Base-by-base conservation (phyloP, 2,329 filamentous ascomycete species). In the Sordariomycetes sp. region DNA sequence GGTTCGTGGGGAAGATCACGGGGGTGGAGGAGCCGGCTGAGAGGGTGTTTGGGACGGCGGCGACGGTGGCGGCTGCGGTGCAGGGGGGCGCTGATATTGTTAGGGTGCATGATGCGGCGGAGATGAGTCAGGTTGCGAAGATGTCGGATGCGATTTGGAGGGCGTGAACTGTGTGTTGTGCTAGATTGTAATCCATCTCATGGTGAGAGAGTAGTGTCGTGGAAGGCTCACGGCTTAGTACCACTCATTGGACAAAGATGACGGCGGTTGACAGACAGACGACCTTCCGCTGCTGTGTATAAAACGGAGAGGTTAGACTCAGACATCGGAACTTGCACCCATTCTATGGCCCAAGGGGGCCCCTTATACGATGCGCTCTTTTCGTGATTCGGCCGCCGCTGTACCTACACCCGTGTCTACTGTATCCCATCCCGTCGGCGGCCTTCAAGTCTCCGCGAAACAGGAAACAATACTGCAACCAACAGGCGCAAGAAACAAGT, bases 81-180 rank as follows among this genome's bases (percentile, higher is more conserved):
- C 82, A 86, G 60, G 89, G 89, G 7, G 94, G 94, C 2, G 91
- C 91, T 25, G 91, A 97, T 74, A 84, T 99, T 59, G 85, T 97
- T 52, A 79, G 94, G 55, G 90, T 99, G 50, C 94, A 99, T 72
- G 92, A 97, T 73, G 87, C 91, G 15, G 72, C 76, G 58, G 88
- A 94, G 74, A 97, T 97, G 92, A 76, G 72, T 48, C 80, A 90
- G 70, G 90, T 96, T 35, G 84, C 83, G 1, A 86, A 80, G 67
- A 92, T 97, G 85, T 83, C 89, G 10, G 92, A 97, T 78, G 91
- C 90, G n/a, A 90, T 96, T 57, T 95, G 89, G 81, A 78, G 89
- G 53, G 53, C 17, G n/a, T 54, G 45, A 50, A 13, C 51, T 53
- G 56, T 20, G 35, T 22, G 42, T 13, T 8, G 12, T 10, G 24